phyloP scores from a whole-genome alignment of 345 rosid genomes.

The Linum lewisii region DNA sequence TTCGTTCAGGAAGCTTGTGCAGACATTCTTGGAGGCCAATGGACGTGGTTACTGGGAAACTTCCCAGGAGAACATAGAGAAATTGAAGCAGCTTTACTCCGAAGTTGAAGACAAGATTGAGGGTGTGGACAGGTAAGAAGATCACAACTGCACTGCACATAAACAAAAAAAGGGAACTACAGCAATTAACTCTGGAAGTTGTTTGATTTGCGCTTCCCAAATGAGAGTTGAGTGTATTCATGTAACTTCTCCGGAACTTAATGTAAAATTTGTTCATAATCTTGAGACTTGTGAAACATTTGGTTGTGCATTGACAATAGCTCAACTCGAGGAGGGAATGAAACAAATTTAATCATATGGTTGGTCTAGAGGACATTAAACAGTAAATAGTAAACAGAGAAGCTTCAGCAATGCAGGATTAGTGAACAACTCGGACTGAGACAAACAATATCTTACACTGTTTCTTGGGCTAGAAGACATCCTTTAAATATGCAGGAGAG shows the following conservation, averaged over 20 bases:
- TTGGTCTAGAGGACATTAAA: too few relatives aligned
- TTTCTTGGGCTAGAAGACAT: too few relatives aligned
- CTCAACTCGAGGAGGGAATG: too few relatives aligned
- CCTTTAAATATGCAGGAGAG: too few relatives aligned
- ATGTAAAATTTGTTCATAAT: conserved; percentile 19
- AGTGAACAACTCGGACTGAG: too few relatives aligned
- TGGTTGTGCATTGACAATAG: neutral
- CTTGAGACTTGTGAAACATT: neutral
- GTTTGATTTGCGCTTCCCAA: conserved; percentile 11
- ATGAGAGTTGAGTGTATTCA: conserved; percentile 8
- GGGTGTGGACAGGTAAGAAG: conserved; percentile 66
- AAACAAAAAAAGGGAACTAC: neutral
- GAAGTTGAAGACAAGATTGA: conserved; percentile 98
- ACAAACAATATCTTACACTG: too few relatives aligned
- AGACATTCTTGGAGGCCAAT: conserved; percentile 94
- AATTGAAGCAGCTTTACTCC: conserved; percentile 74
- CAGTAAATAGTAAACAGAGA: too few relatives aligned
- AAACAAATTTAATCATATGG: too few relatives aligned
- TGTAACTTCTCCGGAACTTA: conserved; percentile 11
- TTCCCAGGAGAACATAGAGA: conserved; percentile 66
- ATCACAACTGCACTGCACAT: conserved; percentile 12
- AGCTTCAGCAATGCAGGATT: too few relatives aligned
- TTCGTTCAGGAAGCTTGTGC: conserved; percentile 85
- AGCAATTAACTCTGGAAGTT: neutral
- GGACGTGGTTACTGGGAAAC: conserved; percentile 99